Evolutionary conservation across 306 rosid genomes (phyloP).

Genomic region (Quercus wislizeni): DNA sequence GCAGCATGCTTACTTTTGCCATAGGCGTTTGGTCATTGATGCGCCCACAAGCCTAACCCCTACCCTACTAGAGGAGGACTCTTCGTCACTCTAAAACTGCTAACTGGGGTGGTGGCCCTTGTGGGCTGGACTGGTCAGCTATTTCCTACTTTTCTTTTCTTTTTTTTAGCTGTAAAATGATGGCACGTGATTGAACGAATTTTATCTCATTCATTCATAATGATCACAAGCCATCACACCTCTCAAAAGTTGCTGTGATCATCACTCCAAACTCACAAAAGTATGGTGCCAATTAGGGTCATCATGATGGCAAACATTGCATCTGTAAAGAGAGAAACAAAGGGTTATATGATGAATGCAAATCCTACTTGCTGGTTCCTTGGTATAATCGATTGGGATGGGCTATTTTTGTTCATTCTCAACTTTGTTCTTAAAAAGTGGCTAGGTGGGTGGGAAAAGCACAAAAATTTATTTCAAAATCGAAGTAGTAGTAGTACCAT

Average conservation of each 20-base stretch:
- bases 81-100: no score
- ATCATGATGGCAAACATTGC: background rate
- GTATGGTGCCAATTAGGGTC: background rate
- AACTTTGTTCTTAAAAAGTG: no score
- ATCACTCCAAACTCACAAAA: background rate
- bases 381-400: no score
- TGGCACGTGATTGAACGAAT: background rate
- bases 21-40: slow-evolving; percentile 15
- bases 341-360: background rate
- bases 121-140: no score
- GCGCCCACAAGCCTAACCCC: slow-evolving; percentile 5
- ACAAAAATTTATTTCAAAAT: no score
- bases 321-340: background rate
- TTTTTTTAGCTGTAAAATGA: background rate
- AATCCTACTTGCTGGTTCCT: background rate
- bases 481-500: no score
- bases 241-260: background rate
- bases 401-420: no score
- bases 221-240: background rate
- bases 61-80: slow-evolving; percentile 10
- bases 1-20: background rate
- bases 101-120: no score
- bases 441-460: no score
- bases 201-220: background rate
- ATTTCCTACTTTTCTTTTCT: no score